Percentiles rank a stretch among this genome's conserved stretches.
phyloP scores from a whole-genome alignment of 352 stramenopile species.

The Phytophthora sojae region DNA sequence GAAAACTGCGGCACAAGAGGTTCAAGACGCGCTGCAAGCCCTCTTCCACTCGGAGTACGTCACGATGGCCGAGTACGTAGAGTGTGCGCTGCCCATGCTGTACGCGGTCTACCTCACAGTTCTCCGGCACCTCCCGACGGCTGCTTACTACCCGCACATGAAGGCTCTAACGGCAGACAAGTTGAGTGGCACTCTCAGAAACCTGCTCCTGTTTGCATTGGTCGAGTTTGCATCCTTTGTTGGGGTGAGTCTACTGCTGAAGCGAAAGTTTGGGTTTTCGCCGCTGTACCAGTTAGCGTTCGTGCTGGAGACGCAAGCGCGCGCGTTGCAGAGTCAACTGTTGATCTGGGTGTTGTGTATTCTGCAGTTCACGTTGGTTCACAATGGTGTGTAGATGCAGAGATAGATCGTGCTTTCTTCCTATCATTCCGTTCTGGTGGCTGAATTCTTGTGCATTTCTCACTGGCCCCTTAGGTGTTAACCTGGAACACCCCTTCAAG shows the following conservation, averaged over 20 bases:
- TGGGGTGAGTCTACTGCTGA: slow-evolving; percentile 8
- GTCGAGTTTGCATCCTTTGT: slow-evolving; percentile 34
- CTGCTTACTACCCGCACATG: slow-evolving; percentile 31
- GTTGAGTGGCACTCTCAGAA: background rate
- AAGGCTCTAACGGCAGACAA: background rate
- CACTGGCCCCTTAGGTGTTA: background rate
- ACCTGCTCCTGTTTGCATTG: slow-evolving; percentile 19
- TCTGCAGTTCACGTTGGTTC: slow-evolving; percentile 29
- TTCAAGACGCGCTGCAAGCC: slow-evolving; percentile 14
- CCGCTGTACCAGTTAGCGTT: slow-evolving; percentile 42
- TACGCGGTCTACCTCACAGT: slow-evolving; percentile 26
- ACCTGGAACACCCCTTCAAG: background rate
- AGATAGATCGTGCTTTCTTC: no score
- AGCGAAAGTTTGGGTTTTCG: slow-evolving; percentile 26
- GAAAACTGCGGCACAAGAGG: background rate
- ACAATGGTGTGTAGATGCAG: slow-evolving; percentile 8
- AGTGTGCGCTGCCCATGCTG: slow-evolving; percentile 28
- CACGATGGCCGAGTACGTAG: slow-evolving; percentile 36
- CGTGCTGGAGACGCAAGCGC: slow-evolving; percentile 39
- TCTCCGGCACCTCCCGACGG: slow-evolving; percentile 31
- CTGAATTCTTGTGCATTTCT: background rate
- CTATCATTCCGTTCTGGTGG: no score
- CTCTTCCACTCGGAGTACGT: slow-evolving; percentile 40
- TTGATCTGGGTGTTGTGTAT: slow-evolving; percentile 33
- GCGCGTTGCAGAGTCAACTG: slow-evolving; percentile 24